Evolutionary conservation across 1,284 basidiomycete species (phyloP), one percentile per base, ranked within the genome.

Genomic region (Cryptococcus sp.): DNA sequence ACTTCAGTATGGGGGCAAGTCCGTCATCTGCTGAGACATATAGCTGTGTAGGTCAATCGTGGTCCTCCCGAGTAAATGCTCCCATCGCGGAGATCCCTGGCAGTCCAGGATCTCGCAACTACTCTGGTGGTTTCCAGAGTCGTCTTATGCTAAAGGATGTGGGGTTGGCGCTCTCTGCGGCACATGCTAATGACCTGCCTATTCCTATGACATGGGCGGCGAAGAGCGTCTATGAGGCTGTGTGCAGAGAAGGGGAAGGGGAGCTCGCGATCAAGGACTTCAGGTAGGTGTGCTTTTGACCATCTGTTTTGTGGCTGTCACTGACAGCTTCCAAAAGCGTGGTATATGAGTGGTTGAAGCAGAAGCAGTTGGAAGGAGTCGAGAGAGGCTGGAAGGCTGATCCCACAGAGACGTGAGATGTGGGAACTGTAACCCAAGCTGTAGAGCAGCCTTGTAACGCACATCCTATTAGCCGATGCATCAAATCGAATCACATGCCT

Each of bases 81-180:
- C 74, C 74, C 1, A 56, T 72, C 13, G 40, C 57, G 11, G 69
- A 70, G 54, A 63, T 76, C 4, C 53, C 56, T 1, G 61, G 60
- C 24, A 64, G 61, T 46, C 73, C 73, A 2, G 73, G 71, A n/a
- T 65, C 67, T 35, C 59, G 72, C 37, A 64, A 53, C 1, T 76
- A 62, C 53, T 35, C 49, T 8, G 73, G 71, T 11, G 71, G 74
- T 2, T 76, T 76, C 64, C 68, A 70, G 51, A 60, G 64, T 48
- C 67, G 66, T 24, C 61, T 76, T n/a, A 76, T 76, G 74, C 62
- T 75, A 20, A 76, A 76, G 68, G 74, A 76, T 46, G 70, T 74
- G 42, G 67, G 68, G 2, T 62, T 76, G 15, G 74, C 72, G 0
- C 63, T 76, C 12, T 59, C 63, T 23, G 70, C 74, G 2, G 74